phyloP scores from a whole-genome alignment of 192 early-diverging fungal species.

The Chytriomyces confervae region DNA sequence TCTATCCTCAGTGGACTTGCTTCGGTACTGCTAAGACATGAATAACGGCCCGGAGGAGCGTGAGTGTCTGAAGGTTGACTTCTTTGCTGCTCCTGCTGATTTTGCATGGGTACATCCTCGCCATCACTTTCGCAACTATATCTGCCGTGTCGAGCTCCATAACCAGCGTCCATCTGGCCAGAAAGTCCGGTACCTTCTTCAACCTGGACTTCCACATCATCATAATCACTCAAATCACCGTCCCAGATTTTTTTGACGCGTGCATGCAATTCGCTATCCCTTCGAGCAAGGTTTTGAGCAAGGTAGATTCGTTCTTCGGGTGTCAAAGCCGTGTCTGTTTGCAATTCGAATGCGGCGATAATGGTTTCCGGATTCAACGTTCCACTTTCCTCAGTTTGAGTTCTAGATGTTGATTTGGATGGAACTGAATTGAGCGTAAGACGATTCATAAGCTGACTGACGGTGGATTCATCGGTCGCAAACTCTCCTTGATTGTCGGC shows the following conservation, averaged over 20 bases:
- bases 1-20: background rate
- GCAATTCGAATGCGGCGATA: constrained; percentile 3
- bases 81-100: too few relatives aligned
- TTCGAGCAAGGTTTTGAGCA: background rate
- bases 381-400: background rate
- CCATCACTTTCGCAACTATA: background rate
- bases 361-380: background rate
- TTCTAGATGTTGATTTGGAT: background rate
- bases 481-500: background rate
- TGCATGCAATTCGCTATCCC: constrained; percentile 12
- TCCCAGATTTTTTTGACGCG: constrained; percentile 5
- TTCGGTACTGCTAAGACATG: background rate
- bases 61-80: too few relatives aligned
- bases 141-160: background rate
- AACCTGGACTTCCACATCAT: constrained; percentile 24
- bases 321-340: constrained; percentile 2
- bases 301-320: background rate
- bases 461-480: background rate
- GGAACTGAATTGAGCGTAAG: constrained; percentile 19
- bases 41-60: constrained; percentile 10
- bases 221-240: constrained; percentile 12
- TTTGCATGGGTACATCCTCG: background rate
- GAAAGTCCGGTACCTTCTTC: background rate
- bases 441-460: constrained; percentile 7
- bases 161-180: too few relatives aligned